Evolutionary conservation across 192 early-diverging fungal species (phyloP).

Genomic region (Gryganskiella cystojenkinii): DNA sequence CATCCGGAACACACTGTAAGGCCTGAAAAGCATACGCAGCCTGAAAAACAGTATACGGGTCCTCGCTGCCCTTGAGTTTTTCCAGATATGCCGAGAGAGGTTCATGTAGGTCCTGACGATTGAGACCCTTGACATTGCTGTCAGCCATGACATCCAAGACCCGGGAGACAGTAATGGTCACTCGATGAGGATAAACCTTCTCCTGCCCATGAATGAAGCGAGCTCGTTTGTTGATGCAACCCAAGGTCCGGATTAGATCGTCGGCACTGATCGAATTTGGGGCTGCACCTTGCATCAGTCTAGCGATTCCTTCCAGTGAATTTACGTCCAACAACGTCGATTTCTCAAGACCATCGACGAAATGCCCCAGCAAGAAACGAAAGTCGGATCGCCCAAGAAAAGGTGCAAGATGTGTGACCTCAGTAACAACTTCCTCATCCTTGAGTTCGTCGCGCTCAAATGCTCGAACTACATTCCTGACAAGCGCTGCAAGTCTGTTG

Average conservation of each 20-base stretch:
- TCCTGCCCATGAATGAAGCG: not conserved
- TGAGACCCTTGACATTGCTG: slow-evolving; percentile 3
- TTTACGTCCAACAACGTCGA: not conserved
- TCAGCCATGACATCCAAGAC: slow-evolving; percentile 8
- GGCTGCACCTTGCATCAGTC: not conserved
- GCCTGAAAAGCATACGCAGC: slow-evolving; percentile 3
- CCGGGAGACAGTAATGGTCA: not conserved
- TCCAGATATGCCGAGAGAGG: not conserved
- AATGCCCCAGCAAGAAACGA: not conserved
- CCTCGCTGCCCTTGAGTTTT: not conserved
- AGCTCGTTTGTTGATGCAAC: not conserved
- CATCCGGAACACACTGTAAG: not conserved
- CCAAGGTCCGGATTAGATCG: slow-evolving; percentile 2
- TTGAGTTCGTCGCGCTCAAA: slow-evolving; percentile 1
- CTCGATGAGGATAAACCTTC: not conserved
- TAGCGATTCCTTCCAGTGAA: not conserved
- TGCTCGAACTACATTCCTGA: not conserved
- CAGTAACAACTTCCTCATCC: not conserved
- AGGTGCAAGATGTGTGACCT: too few species aligned
- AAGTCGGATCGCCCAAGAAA: not conserved
- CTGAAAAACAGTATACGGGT: slow-evolving; percentile 2
- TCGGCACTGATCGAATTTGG: not conserved
- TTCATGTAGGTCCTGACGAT: not conserved
- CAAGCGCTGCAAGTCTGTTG: not conserved
- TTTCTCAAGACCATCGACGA: not conserved